Conservation (phyloP, 176 grass and related monocot genomes). For the Oryza meyeriana region DNA sequence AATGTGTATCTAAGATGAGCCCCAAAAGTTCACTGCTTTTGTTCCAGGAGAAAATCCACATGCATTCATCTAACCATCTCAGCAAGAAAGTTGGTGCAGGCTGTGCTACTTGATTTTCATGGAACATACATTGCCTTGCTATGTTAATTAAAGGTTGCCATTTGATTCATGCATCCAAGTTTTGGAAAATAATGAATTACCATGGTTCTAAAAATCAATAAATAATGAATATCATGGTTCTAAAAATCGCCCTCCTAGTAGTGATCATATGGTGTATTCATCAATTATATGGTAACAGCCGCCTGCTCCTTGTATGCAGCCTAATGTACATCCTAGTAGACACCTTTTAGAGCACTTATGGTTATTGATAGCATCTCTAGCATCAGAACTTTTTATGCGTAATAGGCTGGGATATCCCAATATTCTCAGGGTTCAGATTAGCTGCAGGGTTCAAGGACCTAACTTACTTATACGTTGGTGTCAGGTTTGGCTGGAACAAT, state of each 20-base stretch:
- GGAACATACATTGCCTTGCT: background rate
- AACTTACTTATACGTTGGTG: background rate
- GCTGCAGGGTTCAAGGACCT: background rate
- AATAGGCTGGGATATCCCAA: background rate
- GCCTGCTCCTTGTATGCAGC: background rate
- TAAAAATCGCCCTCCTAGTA: background rate
- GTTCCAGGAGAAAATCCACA: background rate
- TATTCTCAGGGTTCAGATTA: background rate
- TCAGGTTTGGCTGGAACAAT: constrained; percentile 28
- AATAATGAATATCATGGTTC: background rate
- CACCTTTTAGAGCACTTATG: background rate
- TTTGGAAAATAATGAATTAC: background rate
- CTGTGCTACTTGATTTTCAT: background rate
- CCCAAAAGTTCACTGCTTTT: background rate
- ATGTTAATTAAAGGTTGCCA: background rate
- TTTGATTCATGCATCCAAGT: background rate
- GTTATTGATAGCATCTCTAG: background rate
- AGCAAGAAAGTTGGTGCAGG: background rate
- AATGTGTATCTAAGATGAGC: background rate
- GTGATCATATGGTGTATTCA: background rate
- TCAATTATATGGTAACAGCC: background rate
- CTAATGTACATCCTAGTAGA: background rate
- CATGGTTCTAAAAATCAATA: background rate
- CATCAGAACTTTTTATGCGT: background rate
- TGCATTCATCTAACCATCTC: background rate